Base-by-base conservation (phyloP, 768 basidiomycete species). In the Russula ochroleuca region DNA sequence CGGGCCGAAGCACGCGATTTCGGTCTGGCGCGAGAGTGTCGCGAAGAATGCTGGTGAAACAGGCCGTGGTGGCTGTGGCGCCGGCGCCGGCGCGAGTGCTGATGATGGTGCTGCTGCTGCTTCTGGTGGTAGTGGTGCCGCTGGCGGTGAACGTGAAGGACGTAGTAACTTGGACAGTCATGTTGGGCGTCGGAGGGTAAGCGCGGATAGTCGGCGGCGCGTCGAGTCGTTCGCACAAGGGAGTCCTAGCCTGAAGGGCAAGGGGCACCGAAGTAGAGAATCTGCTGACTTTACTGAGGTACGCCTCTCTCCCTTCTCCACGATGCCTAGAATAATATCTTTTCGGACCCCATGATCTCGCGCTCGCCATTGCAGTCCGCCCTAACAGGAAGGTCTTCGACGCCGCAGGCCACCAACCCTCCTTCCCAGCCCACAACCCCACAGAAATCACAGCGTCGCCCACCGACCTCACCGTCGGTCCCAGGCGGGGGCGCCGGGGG, bases 21-120 rank as follows among this genome's bases (percentile, higher is more conserved):
- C 75, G 33, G 58, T 75, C 14, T 76, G 75, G 75, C 70, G 75
- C 47, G 74, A 75, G 67, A 62, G 64, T 2, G 75, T 76, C 25
- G 74, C 74, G 50, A 69, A 72, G 68, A 72, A 71, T 52, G 63
- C 61, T 35, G 67, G 56, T 31, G 71, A 66, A 33, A 60, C 52
- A 8, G 65, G 57, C 11, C 25, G 45, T 7, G 63, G 59, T 3
- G n/a, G n/a, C 4, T 57, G 57, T 1, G 51, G 28, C 14, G 23
- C 19, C 7, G 48, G 48, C 7, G 21, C 1, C 8, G n/a, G 21
- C 13, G 25, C 14, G 4, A 54, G 61, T 15, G 45, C 23, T 8
- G 7, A 23, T 5, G 14, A 13, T 1, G 48, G 9, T 23, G 28
- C 15, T 28, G 21, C 37, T 21, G 35, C 11, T n/a, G 64, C 55